Conservation (phyloP, 2,329 filamentous ascomycete species). For the Botrytis deweyae region DNA sequence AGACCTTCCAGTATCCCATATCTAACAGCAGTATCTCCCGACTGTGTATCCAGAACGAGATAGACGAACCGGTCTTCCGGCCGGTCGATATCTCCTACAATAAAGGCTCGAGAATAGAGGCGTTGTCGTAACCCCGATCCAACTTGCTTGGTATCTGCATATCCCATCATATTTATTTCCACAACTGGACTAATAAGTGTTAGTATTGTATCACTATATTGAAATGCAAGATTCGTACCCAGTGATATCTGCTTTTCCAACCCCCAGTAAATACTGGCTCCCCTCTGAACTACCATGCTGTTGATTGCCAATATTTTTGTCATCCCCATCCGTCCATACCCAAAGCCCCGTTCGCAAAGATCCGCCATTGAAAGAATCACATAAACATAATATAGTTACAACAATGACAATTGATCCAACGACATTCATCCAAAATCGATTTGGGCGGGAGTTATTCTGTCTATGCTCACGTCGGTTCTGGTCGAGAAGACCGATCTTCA, state of each 20-base stretch:
- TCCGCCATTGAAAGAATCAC: neutral
- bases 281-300: constrained; percentile 25
- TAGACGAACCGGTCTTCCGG: constrained; percentile 78
- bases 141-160: constrained; percentile 79
- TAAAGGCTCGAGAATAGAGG: constrained; percentile 85
- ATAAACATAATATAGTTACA: neutral
- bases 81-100: constrained; percentile 67
- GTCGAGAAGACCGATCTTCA: constrained; percentile 16
- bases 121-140: constrained; percentile 85
- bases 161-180: constrained; percentile 88
- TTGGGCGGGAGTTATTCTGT: neutral
- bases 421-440: neutral
- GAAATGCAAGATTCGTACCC: constrained; percentile 48
- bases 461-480: constrained; percentile 2
- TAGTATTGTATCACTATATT: constrained; percentile 18
- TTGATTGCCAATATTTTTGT: neutral
- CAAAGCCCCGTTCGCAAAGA: constrained; percentile 15
- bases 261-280: constrained; percentile 59
- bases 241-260: constrained; percentile 71
- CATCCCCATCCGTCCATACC: constrained; percentile 15
- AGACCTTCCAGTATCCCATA: constrained; percentile 83
- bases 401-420: neutral
- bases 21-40: constrained; percentile 84
- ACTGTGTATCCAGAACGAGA: constrained; percentile 80
- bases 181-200: constrained; percentile 66